These are phyloP conservation scores for Trypanosoma scelopori DNA, from an alignment of 208 protist genomes.

Conservation along the genomic window DNA sequence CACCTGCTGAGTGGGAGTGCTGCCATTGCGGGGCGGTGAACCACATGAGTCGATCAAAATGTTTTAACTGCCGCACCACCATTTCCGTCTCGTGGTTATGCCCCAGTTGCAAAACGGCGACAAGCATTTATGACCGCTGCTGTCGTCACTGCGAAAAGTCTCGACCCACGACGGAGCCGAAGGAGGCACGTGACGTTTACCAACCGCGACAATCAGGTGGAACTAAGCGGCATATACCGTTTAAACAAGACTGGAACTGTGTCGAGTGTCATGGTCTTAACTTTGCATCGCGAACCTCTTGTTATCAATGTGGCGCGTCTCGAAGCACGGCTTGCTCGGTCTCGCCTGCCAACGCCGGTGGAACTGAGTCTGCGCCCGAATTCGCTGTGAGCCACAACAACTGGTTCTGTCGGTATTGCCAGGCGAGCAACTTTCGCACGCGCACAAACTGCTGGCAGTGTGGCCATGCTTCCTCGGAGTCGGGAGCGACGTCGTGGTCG, in stretches of 20 bases:
- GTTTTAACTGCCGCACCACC: constrained; percentile 65
- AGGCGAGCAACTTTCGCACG: constrained; percentile 86
- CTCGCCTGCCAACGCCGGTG: not conserved
- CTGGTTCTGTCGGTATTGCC: constrained; percentile 76
- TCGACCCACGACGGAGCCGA: constrained; percentile 51
- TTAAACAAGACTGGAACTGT: constrained; percentile 70
- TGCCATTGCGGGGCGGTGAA: constrained; percentile 78
- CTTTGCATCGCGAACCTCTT: constrained; percentile 65
- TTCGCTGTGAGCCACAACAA: constrained; percentile 61
- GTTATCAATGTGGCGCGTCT: constrained; percentile 64
- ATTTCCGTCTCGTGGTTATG: constrained; percentile 84
- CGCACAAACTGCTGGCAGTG: constrained; percentile 85
- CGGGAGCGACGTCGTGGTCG: constrained; percentile 31
- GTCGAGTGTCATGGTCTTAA: constrained; percentile 65
- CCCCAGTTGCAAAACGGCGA: constrained; percentile 40
- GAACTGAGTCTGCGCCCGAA: not conserved
- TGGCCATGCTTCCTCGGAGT: constrained; percentile 27
- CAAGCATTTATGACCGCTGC: constrained; percentile 77
- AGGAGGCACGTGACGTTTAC: constrained; percentile 35
- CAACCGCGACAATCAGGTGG: constrained; percentile 5
- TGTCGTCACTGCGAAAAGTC: constrained; percentile 57
- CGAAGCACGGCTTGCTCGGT: constrained; percentile 12
- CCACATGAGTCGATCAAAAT: constrained; percentile 65
- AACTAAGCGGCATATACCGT: not conserved
- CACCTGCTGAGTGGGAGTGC: constrained; percentile 79